These are phyloP conservation scores for Aegilops sharonensis DNA, from an alignment of 176 grass and related monocot species.

Conservation along the genomic window DNA sequence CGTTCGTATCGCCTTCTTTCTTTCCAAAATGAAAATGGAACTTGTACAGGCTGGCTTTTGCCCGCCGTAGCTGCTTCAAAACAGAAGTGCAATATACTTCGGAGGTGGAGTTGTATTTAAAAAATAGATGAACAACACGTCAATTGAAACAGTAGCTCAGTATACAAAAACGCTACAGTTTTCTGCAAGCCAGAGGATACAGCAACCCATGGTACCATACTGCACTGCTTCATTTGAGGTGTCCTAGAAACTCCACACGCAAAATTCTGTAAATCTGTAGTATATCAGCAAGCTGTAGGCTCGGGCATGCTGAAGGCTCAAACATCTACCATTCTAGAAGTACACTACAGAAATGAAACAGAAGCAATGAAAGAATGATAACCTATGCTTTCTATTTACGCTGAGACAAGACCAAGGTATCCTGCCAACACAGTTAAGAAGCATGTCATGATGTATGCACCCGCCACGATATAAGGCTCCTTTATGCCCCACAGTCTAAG, in stretches of 20 bases:
- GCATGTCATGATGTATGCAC: slow-evolving; percentile 72
- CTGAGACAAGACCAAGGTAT: slow-evolving; percentile 81
- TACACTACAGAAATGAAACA: not conserved
- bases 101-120: too few relatives aligned
- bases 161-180: not conserved
- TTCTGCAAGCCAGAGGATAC: not conserved
- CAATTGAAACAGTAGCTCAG: too few relatives aligned
- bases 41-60: too few relatives aligned
- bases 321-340: not conserved
- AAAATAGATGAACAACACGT: too few relatives aligned
- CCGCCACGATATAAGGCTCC: slow-evolving; percentile 70
- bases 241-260: not conserved
- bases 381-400: slow-evolving; percentile 35
- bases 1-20: too few relatives aligned
- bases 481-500: slow-evolving; percentile 67
- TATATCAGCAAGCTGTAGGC: not conserved
- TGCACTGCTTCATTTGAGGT: not conserved
- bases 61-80: too few relatives aligned
- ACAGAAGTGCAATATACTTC: too few relatives aligned
- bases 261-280: not conserved
- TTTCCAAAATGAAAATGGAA: too few relatives aligned
- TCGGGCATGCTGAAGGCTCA: not conserved
- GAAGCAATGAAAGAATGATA: slow-evolving; percentile 20
- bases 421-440: slow-evolving; percentile 69
- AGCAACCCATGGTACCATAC: not conserved